These are phyloP conservation scores for Nowakowskiella sp. DNA, from an alignment of 192 early-diverging fungal species.

Conservation along the genomic window DNA sequence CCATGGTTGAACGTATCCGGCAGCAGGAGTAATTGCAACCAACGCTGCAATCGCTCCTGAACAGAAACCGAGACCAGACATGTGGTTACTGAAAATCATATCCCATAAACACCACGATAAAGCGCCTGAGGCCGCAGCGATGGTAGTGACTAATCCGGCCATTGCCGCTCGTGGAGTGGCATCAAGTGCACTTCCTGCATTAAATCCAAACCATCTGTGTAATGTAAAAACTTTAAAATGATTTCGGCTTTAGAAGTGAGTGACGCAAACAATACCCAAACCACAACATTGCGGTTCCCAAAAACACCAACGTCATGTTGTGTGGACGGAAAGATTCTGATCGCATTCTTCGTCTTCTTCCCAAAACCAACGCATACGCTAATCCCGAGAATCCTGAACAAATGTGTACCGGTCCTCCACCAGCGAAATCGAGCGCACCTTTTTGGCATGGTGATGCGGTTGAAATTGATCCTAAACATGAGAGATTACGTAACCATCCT, in stretches of 20 bases:
- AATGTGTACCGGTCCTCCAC: slow-evolving; percentile 77
- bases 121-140: slow-evolving; percentile 61
- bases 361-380: slow-evolving; percentile 73
- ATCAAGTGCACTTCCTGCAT: slow-evolving; percentile 69
- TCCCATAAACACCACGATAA: slow-evolving; percentile 69
- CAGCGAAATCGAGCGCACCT: slow-evolving; percentile 80
- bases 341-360: slow-evolving; percentile 63
- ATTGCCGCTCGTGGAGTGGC: slow-evolving; percentile 65
- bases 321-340: slow-evolving; percentile 68
- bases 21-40: slow-evolving; percentile 80
- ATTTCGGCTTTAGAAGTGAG: too few species aligned
- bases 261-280: slow-evolving; percentile 89
- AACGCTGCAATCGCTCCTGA: slow-evolving; percentile 83
- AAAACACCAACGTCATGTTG: slow-evolving; percentile 73
- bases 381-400: slow-evolving; percentile 71
- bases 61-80: slow-evolving; percentile 77
- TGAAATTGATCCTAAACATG: not conserved
- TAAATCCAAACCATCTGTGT: too few species aligned
- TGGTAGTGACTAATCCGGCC: slow-evolving; percentile 65
- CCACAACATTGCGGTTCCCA: slow-evolving; percentile 76
- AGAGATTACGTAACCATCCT: slow-evolving; percentile 65
- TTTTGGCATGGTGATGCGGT: not conserved
- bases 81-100: slow-evolving; percentile 59
- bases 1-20: slow-evolving; percentile 66
- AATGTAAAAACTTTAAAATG: too few species aligned